Percentiles rank a stretch among this genome's conserved stretches.
Evolutionary conservation across 2,329 filamentous ascomycete species (phyloP).

Genomic region (Rutstroemia sp.): DNA sequence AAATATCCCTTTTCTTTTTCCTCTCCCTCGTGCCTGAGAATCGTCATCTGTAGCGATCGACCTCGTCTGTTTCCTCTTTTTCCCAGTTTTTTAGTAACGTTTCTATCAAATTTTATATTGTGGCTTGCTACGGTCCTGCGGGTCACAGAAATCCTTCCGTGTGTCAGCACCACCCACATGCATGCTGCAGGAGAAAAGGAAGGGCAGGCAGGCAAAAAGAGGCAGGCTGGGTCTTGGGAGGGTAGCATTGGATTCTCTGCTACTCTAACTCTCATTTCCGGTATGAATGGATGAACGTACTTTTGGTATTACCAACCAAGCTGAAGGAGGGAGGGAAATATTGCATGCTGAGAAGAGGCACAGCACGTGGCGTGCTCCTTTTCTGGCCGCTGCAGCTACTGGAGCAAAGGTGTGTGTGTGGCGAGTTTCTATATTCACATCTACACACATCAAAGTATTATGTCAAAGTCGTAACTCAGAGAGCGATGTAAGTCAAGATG

Average conservation of each 20-base stretch:
- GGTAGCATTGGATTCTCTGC: not conserved
- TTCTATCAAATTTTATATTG: slow-evolving; percentile 10
- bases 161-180: slow-evolving; percentile 8
- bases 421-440: not conserved
- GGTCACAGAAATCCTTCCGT: slow-evolving; percentile 9
- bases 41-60: not conserved
- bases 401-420: not conserved
- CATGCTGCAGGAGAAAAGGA: slow-evolving; percentile 9
- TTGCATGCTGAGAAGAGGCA: slow-evolving; percentile 8
- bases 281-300: not conserved
- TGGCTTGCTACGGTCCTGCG: slow-evolving; percentile 11
- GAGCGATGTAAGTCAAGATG: slow-evolving; percentile 6
- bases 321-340: slow-evolving; percentile 2
- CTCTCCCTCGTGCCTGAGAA: not conserved
- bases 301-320: not conserved
- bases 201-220: not conserved
- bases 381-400: not conserved
- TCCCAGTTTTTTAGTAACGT: not conserved
- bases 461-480: slow-evolving; percentile 4
- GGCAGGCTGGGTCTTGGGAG: no score
- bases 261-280: not conserved
- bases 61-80: not conserved
- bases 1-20: not conserved
- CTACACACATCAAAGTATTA: not conserved
- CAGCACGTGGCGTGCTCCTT: slow-evolving; percentile 2